Conservation (phyloP, 305 asterid genomes). For the Nicotiana rustica region DNA sequence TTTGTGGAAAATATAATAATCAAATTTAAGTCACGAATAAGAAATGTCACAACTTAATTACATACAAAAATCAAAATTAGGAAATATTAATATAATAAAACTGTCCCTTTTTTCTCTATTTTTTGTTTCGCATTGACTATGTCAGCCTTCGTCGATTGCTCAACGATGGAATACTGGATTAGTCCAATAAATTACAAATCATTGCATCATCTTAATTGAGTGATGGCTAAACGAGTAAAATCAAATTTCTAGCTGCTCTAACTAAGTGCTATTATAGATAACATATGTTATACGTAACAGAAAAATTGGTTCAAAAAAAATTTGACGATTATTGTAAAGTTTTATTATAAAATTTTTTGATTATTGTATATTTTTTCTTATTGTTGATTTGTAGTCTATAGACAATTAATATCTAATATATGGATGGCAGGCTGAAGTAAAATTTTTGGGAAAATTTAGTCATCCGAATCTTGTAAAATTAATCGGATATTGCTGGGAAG, state of each 20-base stretch:
- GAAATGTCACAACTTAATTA: not conserved
- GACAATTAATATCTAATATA: not conserved
- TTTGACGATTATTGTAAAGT: no score
- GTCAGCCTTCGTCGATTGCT: not conserved
- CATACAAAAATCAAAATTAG: not conserved
- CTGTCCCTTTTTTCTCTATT: not conserved
- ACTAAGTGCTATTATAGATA: no score
- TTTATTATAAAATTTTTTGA: no score
- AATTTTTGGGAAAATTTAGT: slow-evolving; percentile 53
- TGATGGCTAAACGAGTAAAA: not conserved
- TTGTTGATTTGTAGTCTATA: not conserved
- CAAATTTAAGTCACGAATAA: not conserved
- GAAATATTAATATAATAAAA: not conserved
- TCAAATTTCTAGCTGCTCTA: no score
- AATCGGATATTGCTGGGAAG: slow-evolving; percentile 59
- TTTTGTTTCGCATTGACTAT: not conserved
- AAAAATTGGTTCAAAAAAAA: no score
- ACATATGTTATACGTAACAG: no score
- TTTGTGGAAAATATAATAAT: not conserved
- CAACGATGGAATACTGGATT: not conserved
- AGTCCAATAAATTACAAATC: not conserved
- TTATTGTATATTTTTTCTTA: not conserved
- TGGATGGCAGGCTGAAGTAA: slow-evolving; percentile 56
- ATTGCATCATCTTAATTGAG: not conserved
- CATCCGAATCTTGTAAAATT: slow-evolving; percentile 60